These are phyloP conservation scores for Allantophomopsis lycopodina DNA, from an alignment of 2,329 filamentous ascomycete species.

Conservation along the genomic window DNA sequence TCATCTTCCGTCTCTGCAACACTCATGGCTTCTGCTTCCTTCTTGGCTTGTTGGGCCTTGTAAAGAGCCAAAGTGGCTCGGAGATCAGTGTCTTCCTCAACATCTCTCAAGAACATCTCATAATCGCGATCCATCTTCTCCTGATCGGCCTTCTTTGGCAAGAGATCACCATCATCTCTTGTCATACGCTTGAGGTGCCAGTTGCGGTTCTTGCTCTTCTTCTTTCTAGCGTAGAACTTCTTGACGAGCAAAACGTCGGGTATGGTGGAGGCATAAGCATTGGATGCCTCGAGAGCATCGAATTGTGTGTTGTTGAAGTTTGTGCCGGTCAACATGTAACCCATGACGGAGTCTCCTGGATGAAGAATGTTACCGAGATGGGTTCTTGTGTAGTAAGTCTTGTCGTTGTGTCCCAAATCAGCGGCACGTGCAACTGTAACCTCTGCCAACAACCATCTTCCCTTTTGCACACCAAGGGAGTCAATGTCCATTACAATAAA, in stretches of 20 bases:
- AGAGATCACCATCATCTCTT: constrained; percentile 75
- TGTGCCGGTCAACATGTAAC: constrained; percentile 79
- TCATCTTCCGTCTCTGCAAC: constrained; percentile 47
- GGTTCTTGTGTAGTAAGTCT: constrained; percentile 78
- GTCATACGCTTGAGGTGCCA: constrained; percentile 94
- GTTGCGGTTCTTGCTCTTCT: constrained; percentile 71
- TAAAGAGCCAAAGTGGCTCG: constrained; percentile 76
- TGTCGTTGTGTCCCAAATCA: constrained; percentile 77
- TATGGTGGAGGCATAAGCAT: constrained; percentile 62
- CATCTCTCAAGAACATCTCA: constrained; percentile 91
- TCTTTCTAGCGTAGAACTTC: constrained; percentile 84
- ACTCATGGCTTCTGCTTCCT: constrained; percentile 52
- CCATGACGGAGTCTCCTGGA: constrained; percentile 83
- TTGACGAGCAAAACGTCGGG: constrained; percentile 93
- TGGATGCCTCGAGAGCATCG: constrained; percentile 68
- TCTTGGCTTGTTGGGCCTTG: constrained; percentile 40
- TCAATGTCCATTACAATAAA: constrained; percentile 96
- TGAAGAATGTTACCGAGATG: constrained; percentile 79
- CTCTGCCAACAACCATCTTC: constrained; percentile 75
- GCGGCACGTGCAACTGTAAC: constrained; percentile 76
- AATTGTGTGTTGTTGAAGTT: constrained; percentile 88
- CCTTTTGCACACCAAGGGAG: constrained; percentile 57
- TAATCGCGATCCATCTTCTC: constrained; percentile 86
- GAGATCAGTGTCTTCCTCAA: constrained; percentile 89
- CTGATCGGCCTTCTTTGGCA: constrained; percentile 78